Percentiles rank a stretch among this genome's conserved stretches.
Evolutionary conservation across 441 rosid genomes (phyloP).

Genomic region (Jatropha podagrica): DNA sequence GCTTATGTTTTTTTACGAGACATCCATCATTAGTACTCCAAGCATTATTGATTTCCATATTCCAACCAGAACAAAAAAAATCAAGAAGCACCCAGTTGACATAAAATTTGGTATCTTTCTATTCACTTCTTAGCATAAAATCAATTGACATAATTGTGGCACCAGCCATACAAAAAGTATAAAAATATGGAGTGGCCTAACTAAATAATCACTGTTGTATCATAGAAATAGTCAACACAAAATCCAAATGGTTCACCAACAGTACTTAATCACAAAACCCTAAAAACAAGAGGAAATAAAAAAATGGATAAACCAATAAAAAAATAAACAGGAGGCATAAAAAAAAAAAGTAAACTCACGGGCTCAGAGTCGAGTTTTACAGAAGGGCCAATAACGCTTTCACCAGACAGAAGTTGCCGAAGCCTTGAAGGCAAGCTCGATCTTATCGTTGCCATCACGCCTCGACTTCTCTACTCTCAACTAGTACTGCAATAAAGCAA

Average conservation of each 20-base stretch:
- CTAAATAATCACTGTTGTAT: neutral
- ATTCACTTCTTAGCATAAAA: too few relatives aligned
- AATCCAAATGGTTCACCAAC: slow-evolving; percentile 8
- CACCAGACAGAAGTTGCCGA: slow-evolving; percentile 91
- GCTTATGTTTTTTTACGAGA: too few relatives aligned
- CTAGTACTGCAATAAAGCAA: slow-evolving; percentile 18
- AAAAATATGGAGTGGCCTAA: neutral
- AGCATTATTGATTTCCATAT: too few relatives aligned
- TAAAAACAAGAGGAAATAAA: neutral
- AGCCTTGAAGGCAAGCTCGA: slow-evolving; percentile 92
- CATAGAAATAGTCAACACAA: neutral
- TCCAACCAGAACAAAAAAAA: neutral
- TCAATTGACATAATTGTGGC: neutral
- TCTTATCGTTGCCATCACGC: slow-evolving; percentile 76
- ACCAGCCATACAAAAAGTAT: neutral
- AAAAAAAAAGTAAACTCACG: slow-evolving; percentile 45
- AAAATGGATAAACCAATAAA: neutral
- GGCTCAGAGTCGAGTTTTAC: slow-evolving; percentile 84
- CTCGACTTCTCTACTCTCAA: slow-evolving; percentile 44
- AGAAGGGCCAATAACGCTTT: slow-evolving; percentile 74
- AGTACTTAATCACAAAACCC: slow-evolving; percentile 19
- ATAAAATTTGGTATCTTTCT: too few relatives aligned
- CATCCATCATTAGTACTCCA: too few relatives aligned
- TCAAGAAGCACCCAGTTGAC: neutral
- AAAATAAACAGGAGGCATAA: neutral